These are phyloP conservation scores for Backusella mclennaniae DNA, from an alignment of 192 early-diverging fungal genomes.

Conservation along the genomic window DNA sequence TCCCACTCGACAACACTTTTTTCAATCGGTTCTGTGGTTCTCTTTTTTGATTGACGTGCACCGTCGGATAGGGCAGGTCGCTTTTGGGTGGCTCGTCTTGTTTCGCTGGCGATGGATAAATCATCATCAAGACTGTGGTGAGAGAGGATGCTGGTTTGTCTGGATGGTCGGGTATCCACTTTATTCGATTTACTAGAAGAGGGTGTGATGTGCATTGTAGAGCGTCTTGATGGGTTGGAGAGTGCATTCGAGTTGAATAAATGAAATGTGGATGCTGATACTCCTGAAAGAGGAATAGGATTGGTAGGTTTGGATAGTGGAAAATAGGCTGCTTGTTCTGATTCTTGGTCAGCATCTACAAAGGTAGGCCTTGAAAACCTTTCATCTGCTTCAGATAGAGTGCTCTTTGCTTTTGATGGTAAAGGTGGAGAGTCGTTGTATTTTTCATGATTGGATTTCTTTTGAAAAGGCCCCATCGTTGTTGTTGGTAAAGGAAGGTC, in stretches of 20 bases:
- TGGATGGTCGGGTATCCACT: neutral
- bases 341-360: neutral
- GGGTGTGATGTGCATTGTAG: neutral
- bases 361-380: neutral
- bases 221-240: neutral
- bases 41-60: neutral
- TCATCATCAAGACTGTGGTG: neutral
- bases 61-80: neutral
- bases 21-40: neutral
- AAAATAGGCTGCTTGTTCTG: too few species aligned
- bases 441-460: neutral
- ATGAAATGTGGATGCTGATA: neutral
- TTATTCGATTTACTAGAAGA: neutral
- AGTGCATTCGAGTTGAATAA: neutral
- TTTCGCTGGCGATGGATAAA: neutral
- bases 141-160: neutral
- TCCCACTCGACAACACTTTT: neutral
- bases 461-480: neutral
- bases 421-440: neutral
- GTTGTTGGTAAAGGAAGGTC: neutral
- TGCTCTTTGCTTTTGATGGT: neutral
- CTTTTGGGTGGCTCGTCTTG: neutral
- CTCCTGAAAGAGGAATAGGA: neutral
- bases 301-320: neutral
- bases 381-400: neutral